phyloP scores from a whole-genome alignment of 345 rosid species.

The Camelina sativa region DNA sequence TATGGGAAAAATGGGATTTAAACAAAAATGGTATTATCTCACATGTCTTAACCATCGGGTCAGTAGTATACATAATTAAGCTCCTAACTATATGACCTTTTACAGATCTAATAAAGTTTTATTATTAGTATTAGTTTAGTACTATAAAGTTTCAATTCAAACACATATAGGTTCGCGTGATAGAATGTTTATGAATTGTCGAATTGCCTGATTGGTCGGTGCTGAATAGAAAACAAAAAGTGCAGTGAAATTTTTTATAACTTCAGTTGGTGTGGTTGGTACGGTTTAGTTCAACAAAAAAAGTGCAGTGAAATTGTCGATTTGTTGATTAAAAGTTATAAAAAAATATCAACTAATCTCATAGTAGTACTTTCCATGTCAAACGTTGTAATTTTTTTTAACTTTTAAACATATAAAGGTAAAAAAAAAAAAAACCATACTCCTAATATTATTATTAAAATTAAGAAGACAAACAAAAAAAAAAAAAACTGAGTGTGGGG shows the following conservation, averaged over 20 bases:
- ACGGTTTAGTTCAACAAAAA: constrained; percentile 9
- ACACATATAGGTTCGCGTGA: neutral
- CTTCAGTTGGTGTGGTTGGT: constrained; percentile 23
- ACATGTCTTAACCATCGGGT: neutral
- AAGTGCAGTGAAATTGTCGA: neutral
- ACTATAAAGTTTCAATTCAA: neutral
- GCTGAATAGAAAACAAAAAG: neutral
- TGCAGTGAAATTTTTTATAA: neutral
- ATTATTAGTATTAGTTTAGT: neutral
- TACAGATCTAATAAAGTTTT: neutral
- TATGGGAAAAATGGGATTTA: constrained; percentile 9
- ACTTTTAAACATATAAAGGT: too few species aligned
- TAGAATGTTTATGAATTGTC: neutral
- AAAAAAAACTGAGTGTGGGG: constrained; percentile 21
- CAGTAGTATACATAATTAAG: neutral
- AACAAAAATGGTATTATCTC: constrained; percentile 3
- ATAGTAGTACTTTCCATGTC: too few species aligned
- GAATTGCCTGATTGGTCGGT: neutral
- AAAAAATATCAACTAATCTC: too few species aligned
- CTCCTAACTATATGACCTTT: neutral
- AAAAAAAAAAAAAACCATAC: too few species aligned
- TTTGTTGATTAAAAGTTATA: neutral
- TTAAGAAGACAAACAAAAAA: constrained; percentile 18
- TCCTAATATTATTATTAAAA: neutral
- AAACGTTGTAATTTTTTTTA: too few species aligned